A percentile compares a stretch with the other conserved stretches of the same genome.
phyloP scores from a whole-genome alignment of 306 rosid genomes.

The Carpinus fangiana region DNA sequence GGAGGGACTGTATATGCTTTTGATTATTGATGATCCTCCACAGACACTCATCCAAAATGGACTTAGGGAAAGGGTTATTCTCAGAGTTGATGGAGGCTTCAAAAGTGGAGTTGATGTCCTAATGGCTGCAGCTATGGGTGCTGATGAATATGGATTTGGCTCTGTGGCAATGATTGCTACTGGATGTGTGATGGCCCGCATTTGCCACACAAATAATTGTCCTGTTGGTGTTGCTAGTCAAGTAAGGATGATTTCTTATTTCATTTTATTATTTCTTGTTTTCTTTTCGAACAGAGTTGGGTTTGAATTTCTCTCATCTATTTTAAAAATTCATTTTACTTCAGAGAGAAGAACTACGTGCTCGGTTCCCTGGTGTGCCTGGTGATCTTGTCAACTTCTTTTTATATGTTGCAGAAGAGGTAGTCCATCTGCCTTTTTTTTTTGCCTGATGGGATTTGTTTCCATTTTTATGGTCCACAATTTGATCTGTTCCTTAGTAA shows the following conservation, averaged over 20 bases:
- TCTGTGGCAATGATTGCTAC: conserved; percentile 98
- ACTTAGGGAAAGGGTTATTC: conserved; percentile 95
- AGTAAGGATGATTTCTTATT: conserved; percentile 44
- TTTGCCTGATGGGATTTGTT: neutral
- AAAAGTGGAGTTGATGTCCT: conserved; percentile 97
- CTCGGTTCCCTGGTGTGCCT: conserved; percentile 98
- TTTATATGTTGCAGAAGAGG: conserved; percentile 97
- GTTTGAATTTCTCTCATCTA: conserved; percentile 7
- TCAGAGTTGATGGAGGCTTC: conserved; percentile 98
- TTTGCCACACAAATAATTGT: conserved; percentile 97
- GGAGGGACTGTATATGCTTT: conserved; percentile 15
- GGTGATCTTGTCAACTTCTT: conserved; percentile 98
- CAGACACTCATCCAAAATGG: conserved; percentile 90
- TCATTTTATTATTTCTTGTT: conserved; percentile 14
- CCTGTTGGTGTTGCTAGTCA: conserved; percentile 99
- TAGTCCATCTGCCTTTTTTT: conserved; percentile 37
- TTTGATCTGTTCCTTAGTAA: conserved; percentile 15
- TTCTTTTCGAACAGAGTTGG: conserved; percentile 23
- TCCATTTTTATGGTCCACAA: conserved; percentile 17
- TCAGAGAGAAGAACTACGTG: conserved; percentile 99
- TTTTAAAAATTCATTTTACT: conserved; percentile 15
- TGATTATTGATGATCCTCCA: conserved; percentile 28
- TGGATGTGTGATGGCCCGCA: conserved; percentile 97
- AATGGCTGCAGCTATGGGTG: conserved; percentile 97
- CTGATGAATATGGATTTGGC: conserved; percentile 94